Percentiles rank a stretch among this genome's conserved stretches.
Conservation (phyloP, 192 early-diverging fungal species). For the Coemansia sp. region DNA sequence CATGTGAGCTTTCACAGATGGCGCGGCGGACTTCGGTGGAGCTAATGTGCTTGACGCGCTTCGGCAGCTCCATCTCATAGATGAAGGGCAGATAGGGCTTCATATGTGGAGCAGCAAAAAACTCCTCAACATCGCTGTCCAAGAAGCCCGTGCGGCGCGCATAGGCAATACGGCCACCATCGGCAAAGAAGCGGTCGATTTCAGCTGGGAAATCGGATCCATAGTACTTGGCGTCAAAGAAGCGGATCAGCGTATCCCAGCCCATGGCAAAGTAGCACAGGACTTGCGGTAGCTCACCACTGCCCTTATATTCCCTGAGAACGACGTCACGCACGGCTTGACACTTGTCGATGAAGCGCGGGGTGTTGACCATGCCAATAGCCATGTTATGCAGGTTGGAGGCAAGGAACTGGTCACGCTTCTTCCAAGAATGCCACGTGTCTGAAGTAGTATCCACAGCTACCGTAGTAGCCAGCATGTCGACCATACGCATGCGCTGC, state of each 20-base stretch:
- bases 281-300: slow-evolving; percentile 1
- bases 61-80: slow-evolving; percentile 45
- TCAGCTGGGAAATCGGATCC: slow-evolving; percentile 33
- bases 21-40: slow-evolving; percentile 40
- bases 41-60: slow-evolving; percentile 45
- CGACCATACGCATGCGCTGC: slow-evolving; percentile 74
- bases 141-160: slow-evolving; percentile 35
- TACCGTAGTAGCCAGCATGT: slow-evolving; percentile 54
- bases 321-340: slow-evolving; percentile 21
- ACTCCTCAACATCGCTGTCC: slow-evolving; percentile 34
- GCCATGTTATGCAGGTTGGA: slow-evolving; percentile 49
- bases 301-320: not conserved
- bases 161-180: slow-evolving; percentile 44
- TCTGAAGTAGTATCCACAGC: slow-evolving; percentile 33
- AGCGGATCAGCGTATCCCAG: slow-evolving; percentile 74
- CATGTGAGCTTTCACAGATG: slow-evolving; percentile 34
- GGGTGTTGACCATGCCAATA: slow-evolving; percentile 60
- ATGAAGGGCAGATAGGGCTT: slow-evolving; percentile 21
- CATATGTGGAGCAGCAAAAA: slow-evolving; percentile 27
- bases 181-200: slow-evolving; percentile 61
- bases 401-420: slow-evolving; percentile 22
- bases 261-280: slow-evolving; percentile 71
- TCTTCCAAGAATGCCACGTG: slow-evolving; percentile 50
- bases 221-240: slow-evolving; percentile 80
- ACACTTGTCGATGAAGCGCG: slow-evolving; percentile 72